Evolutionary conservation across 345 rosid species (phyloP).

Genomic region (Hibiscus tridactylites): DNA sequence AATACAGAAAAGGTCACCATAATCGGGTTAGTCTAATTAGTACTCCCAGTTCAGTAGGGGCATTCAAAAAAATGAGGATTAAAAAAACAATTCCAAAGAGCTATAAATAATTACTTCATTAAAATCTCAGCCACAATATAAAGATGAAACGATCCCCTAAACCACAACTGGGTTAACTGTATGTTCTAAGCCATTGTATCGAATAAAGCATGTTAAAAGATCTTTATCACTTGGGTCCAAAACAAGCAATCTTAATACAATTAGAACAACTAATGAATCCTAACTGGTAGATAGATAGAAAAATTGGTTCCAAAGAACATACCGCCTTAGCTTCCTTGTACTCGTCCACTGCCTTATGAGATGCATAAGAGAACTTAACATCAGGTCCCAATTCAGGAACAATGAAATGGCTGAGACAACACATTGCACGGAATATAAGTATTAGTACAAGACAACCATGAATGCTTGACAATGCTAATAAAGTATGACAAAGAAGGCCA

Average conservation of each 20-base stretch:
- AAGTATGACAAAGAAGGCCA: not conserved
- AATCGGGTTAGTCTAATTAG: too few relatives aligned
- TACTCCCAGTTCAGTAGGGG: too few relatives aligned
- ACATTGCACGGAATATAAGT: not conserved
- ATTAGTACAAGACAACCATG: not conserved
- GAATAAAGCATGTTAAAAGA: not conserved
- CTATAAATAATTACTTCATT: too few relatives aligned
- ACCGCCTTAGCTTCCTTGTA: conserved; percentile 97
- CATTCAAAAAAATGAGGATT: too few relatives aligned
- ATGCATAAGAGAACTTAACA: conserved; percentile 13
- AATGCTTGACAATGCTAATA: not conserved
- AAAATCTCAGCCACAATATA: too few relatives aligned
- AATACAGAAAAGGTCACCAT: not conserved
- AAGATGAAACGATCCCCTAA: not conserved
- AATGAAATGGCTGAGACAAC: conserved; percentile 32
- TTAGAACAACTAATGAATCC: not conserved
- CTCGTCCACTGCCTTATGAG: conserved; percentile 90
- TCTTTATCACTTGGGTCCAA: not conserved
- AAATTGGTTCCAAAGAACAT: conserved; percentile 13
- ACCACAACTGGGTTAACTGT: not conserved
- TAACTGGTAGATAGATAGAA: not conserved
- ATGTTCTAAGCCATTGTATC: not conserved
- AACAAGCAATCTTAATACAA: not conserved
- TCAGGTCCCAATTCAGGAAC: conserved; percentile 1
- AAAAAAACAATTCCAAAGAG: too few relatives aligned